Percentiles rank a stretch among this genome's conserved stretches.
Evolutionary conservation across 2,329 filamentous ascomycete species (phyloP).

Genomic region (Exophiala bonariae): DNA sequence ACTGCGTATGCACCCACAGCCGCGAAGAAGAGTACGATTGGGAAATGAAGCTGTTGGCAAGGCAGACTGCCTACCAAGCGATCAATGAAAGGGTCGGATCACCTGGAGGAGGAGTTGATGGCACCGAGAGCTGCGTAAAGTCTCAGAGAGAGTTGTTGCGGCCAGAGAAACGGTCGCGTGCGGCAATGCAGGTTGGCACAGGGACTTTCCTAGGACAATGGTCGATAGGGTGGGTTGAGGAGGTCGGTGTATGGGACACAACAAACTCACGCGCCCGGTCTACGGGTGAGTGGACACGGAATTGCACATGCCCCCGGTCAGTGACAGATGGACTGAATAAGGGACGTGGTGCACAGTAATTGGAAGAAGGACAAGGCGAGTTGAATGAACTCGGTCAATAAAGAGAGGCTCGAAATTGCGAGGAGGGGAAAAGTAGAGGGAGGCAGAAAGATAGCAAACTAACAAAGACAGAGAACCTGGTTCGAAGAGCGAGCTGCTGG

Average conservation of each 20-base stretch:
- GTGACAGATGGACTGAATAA: slow-evolving; percentile 6
- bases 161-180: slow-evolving; percentile 20
- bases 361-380: slow-evolving; percentile 13
- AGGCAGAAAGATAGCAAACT: background rate
- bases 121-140: too few species aligned
- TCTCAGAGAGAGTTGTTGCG: slow-evolving; percentile 17
- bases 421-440: slow-evolving; percentile 11
- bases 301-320: slow-evolving; percentile 3
- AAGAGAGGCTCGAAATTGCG: slow-evolving; percentile 9
- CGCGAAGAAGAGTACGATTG: background rate
- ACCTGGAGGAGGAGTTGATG: background rate
- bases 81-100: background rate
- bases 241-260: slow-evolving; percentile 2
- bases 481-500: background rate
- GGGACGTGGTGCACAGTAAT: slow-evolving; percentile 19
- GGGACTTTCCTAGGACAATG: slow-evolving; percentile 6
- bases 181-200: slow-evolving; percentile 17
- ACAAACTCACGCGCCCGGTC: slow-evolving; percentile 3
- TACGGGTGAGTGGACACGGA: slow-evolving; percentile 9
- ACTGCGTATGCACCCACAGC: background rate
- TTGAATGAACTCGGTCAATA: background rate
- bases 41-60: slow-evolving; percentile 9
- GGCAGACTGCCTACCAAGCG: slow-evolving; percentile 16
- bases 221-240: slow-evolving; percentile 1
- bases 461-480: slow-evolving; percentile 4